Percentiles rank a stretch among this genome's conserved stretches.
These are phyloP conservation scores for Cyberlindnera saturnus DNA, from an alignment of 805 yeast species.

Conservation along the genomic window DNA sequence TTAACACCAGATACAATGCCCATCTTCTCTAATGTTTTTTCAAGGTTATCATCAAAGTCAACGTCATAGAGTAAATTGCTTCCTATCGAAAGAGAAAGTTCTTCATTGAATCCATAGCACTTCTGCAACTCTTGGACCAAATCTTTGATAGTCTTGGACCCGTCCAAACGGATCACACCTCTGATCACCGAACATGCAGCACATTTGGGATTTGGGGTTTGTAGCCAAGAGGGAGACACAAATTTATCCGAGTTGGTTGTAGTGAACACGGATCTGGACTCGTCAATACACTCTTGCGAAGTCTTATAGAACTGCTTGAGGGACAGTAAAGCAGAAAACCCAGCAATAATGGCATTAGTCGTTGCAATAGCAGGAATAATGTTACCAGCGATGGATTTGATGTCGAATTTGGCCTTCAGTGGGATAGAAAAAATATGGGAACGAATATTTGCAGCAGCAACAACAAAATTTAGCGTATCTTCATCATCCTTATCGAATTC, in stretches of 20 bases:
- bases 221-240: constrained; percentile 56
- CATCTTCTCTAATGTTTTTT: constrained; percentile 40
- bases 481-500: constrained; percentile 93
- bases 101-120: constrained; percentile 50
- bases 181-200: constrained; percentile 55
- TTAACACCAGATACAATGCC: constrained; percentile 58
- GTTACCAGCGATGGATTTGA: constrained; percentile 94
- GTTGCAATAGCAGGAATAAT: constrained; percentile 98
- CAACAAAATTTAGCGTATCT: constrained; percentile 84
- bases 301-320: constrained; percentile 41
- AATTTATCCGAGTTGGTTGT: constrained; percentile 53
- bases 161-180: constrained; percentile 38
- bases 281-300: constrained; percentile 24
- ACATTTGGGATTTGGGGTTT: constrained; percentile 65
- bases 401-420: constrained; percentile 70
- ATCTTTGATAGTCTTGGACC: constrained; percentile 36
- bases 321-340: constrained; percentile 74
- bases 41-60: constrained; percentile 79
- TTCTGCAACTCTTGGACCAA: constrained; percentile 44
- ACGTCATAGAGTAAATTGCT: constrained; percentile 63
- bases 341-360: constrained; percentile 92
- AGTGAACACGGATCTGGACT: constrained; percentile 46
- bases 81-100: constrained; percentile 51
- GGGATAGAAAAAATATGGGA: constrained; percentile 67
- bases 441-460: constrained; percentile 76